phyloP scores from a whole-genome alignment of 1,139 yeast species.

The Petasospora fabianii region DNA sequence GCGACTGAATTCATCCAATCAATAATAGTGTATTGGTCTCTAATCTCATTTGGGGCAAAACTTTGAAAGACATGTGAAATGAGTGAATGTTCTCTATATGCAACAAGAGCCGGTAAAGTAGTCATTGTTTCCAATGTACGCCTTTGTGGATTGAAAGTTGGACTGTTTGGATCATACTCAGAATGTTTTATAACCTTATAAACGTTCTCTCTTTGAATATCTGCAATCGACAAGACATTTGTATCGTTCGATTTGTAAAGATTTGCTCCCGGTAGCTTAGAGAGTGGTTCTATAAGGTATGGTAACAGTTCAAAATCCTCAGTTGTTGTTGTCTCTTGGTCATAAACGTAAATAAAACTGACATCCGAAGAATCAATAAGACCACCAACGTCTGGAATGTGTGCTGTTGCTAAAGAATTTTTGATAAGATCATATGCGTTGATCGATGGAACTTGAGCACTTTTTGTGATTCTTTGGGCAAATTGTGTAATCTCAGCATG shows the following conservation, averaged over 20 bases:
- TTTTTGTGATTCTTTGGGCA: conserved; percentile 34
- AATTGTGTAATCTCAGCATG: conserved; percentile 33
- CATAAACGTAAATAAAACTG: conserved; percentile 53
- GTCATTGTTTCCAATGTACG: conserved; percentile 51
- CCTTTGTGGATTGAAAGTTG: conserved; percentile 41
- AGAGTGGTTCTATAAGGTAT: conserved; percentile 53
- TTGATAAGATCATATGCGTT: conserved; percentile 31
- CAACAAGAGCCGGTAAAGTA: conserved; percentile 55
- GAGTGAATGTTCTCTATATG: conserved; percentile 55
- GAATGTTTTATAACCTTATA: conserved; percentile 40
- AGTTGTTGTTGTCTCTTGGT: conserved; percentile 43
- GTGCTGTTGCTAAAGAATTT: conserved; percentile 5
- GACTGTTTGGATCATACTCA: conserved; percentile 27
- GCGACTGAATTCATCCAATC: conserved; percentile 21
- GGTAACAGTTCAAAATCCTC: conserved; percentile 64
- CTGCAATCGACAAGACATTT: conserved; percentile 37
- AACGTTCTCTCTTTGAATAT: conserved; percentile 41
- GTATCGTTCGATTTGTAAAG: conserved; percentile 50
- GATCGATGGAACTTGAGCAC: conserved; percentile 36
- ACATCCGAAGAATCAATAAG: conserved; percentile 27
- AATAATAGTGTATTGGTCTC: conserved; percentile 42
- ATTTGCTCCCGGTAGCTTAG: conserved; percentile 53
- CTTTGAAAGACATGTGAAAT: conserved; percentile 53
- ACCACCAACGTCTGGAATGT: conserved; percentile 26
- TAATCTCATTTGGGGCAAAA: conserved; percentile 59